Evolutionary conservation across 176 grass and related monocot species (phyloP), one percentile per base, ranked within the genome.

Genomic region (Eleusine coracana): DNA sequence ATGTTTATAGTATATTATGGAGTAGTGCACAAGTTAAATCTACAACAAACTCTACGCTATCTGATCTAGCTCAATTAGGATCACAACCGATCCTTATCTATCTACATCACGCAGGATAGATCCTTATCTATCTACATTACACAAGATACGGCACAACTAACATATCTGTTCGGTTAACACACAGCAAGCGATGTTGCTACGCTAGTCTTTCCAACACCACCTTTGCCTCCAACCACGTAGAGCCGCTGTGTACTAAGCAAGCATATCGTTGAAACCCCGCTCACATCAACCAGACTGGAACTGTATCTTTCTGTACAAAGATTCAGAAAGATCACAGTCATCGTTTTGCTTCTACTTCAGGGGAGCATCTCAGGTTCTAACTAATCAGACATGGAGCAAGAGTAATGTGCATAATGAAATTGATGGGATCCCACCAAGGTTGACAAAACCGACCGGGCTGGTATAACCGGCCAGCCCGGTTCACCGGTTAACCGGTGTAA

Each of bases 161-260:
- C n/a, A n/a, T n/a, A n/a, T n/a, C n/a, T n/a, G n/a, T n/a, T n/a
- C n/a, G n/a, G n/a, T n/a, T n/a, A n/a, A n/a, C n/a, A n/a, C n/a
- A 89, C 29, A 18, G 83, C 86, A 21, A 89, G 82, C 13, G 83
- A 79, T 8, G 90, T 74, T 1, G 90, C 90, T 23, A 77, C 25
- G 63, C 83, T 89, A 27, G 86, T 89, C 72, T 79, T 89, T 45
- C 90, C 86, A n/a, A 89, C 87, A 49, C 90, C 87, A 15, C 86
- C 83, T 79, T 89, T 86, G 49, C 86, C 86, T 56, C 86, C 87
- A 54, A 92, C 3, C 62, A 92, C 54, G 27, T 75, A 89, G 73
- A 70, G 82, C 74, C 36, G 86, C 63, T 39, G 74, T 34, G 76
- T 31, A 25, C 48, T 17, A 17, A 17, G 72, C 66, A 66, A 87